phyloP scores from a whole-genome alignment of 2,329 filamentous ascomycete genomes.

The Phaeosphaeria sp. region DNA sequence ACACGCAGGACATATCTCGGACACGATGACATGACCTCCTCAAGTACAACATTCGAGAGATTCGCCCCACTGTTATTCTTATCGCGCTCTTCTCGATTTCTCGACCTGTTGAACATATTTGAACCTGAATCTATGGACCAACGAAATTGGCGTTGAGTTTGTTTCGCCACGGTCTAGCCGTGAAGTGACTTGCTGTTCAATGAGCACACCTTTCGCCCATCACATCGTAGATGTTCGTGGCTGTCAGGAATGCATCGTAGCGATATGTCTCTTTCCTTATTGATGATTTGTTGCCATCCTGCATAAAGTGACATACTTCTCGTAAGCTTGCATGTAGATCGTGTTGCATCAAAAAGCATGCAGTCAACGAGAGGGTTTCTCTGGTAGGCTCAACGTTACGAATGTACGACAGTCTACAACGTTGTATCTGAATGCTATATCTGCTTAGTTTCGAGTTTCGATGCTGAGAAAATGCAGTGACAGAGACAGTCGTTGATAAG shows the following conservation, averaged over 20 bases:
- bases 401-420: background rate
- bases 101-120: background rate
- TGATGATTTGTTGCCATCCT: background rate
- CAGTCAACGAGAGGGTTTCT: background rate
- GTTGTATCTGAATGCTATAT: background rate
- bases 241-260: too few species aligned
- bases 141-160: too few species aligned
- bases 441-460: background rate
- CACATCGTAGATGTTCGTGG: too few species aligned
- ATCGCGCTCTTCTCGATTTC: background rate
- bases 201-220: too few species aligned
- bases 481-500: background rate
- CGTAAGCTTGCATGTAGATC: background rate
- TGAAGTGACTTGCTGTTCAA: too few species aligned
- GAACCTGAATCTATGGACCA: background rate
- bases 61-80: constrained; percentile 5
- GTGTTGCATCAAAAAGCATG: background rate
- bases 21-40: constrained; percentile 2
- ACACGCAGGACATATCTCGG: constrained; percentile 8
- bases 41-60: background rate
- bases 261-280: too few species aligned
- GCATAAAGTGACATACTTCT: background rate
- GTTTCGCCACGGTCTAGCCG: too few species aligned
- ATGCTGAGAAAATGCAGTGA: too few species aligned
- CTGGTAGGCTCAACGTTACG: background rate